A percentile compares a stretch with the other conserved stretches of the same genome.
Evolutionary conservation across 164 flowering plant genomes (phyloP).

Genomic region (Tetrastigma voinierianum): DNA sequence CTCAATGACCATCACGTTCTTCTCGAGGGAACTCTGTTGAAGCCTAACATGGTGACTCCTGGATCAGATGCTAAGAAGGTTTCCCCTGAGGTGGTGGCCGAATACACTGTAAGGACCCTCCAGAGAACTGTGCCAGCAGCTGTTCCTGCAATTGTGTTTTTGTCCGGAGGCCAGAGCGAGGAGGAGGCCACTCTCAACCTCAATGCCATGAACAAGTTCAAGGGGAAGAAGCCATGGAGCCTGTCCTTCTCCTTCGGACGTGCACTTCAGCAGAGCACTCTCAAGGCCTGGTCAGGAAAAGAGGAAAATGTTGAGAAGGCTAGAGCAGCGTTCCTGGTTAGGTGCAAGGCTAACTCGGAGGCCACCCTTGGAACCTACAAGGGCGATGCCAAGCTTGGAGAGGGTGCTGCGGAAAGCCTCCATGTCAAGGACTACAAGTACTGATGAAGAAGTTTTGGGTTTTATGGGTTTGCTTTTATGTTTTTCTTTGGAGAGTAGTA

Average conservation of each 20-base stretch:
- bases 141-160: constrained; percentile 76
- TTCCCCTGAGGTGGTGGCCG: constrained; percentile 62
- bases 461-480: background rate
- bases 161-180: constrained; percentile 85
- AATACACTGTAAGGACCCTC: constrained; percentile 65
- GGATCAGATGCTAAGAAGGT: constrained; percentile 69
- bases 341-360: constrained; percentile 81
- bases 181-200: constrained; percentile 73
- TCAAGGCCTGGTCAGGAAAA: constrained; percentile 78
- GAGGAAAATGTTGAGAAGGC: constrained; percentile 64
- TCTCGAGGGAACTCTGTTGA: constrained; percentile 75
- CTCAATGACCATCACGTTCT: constrained; percentile 77
- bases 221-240: constrained; percentile 77
- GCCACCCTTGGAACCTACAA: constrained; percentile 73
- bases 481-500: constrained; percentile 7
- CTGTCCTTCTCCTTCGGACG: constrained; percentile 78
- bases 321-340: constrained; percentile 50
- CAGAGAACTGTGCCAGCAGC: constrained; percentile 73
- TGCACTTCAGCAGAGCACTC: constrained; percentile 79
- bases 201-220: constrained; percentile 71
- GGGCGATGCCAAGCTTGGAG: constrained; percentile 55
- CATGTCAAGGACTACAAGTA: constrained; percentile 85
- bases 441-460: constrained; percentile 19
- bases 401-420: constrained; percentile 74
- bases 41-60: constrained; percentile 87